Base-by-base conservation (phyloP, 1,139 yeast species). In the Kodamaea sp. region DNA sequence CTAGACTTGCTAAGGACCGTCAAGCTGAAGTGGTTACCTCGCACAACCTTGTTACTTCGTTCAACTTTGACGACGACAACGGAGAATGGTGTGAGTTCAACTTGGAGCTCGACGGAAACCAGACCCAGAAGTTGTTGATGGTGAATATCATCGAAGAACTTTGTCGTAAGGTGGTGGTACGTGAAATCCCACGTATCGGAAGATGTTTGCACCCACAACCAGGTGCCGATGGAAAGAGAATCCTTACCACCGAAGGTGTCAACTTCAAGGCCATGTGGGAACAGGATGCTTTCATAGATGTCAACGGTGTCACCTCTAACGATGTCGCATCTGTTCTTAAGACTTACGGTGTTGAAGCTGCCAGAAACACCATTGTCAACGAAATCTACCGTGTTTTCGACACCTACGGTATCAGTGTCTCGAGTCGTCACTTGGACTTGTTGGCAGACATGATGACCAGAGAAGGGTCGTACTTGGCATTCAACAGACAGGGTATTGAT, bases 401-500 rank as follows among this genome's bases (percentile, higher is more conserved):
- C 48, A 90, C 95, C 38, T 92, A 92, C 63, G 98, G 97, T 53
- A 94, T 94, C 59, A 72, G 90, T 44, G 98, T 94, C 44, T 86
- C 95, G 41, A 70, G 80, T 34, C 89, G 98, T 62, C 99, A 94
- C 69, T 79, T 94, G 68, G 97, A 92, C 58, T 78, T 94, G 60
- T 84, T 94, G 63, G 98, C 96, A 45, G 99, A 94, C 63, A 87
- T 88, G 90, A 94, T 94, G 99, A 94, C 99, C 4, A 80, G 98
- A 61, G 97, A 92, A 66, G 99, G 99, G 54, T 79, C 94, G 3
- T 94, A 90, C 59, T 70, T 92, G 60, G 96, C 99, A 18, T 94
- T 94, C 73, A 90, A 89, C 66, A 84, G 99, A 74, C 96, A 89
- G 68, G 98, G 98, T 63, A 90, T 94, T 59, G 97, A 92, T 59